phyloP scores from a whole-genome alignment of 2,329 filamentous ascomycete species.

The Penicillium sp. region DNA sequence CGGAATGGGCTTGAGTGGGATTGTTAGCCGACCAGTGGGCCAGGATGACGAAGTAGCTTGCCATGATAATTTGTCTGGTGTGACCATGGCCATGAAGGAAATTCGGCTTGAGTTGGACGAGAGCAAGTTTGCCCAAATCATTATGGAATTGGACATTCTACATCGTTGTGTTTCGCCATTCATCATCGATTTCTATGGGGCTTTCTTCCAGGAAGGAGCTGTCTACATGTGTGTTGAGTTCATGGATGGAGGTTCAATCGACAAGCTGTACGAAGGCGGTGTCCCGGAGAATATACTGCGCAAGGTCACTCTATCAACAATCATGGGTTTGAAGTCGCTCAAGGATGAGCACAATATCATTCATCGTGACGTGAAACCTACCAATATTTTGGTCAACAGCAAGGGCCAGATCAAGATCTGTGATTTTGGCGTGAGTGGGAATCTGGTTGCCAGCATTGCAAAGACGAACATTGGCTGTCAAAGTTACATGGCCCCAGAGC shows the following conservation, averaged over 20 bases:
- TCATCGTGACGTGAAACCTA: conserved; percentile 96
- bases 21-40: conserved; percentile 50
- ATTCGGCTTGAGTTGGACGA: conserved; percentile 95
- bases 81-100: conserved; percentile 99
- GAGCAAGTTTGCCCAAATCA: conserved; percentile 93
- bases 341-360: conserved; percentile 99
- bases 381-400: conserved; percentile 94
- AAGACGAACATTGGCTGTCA: conserved; percentile 99
- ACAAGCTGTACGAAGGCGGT: conserved; percentile 90
- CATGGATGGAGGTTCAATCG: conserved; percentile 98
- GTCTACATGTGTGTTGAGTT: conserved; percentile 99
- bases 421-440: conserved; percentile 96
- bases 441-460: conserved; percentile 94
- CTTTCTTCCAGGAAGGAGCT: conserved; percentile 97
- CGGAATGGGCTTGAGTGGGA: conserved; percentile 64
- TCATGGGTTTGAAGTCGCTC: conserved; percentile 86
- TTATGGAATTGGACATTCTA: conserved; percentile 95
- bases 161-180: conserved; percentile 94
- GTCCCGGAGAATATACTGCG: conserved; percentile 85
- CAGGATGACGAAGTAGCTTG: conserved; percentile 21
- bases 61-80: conserved; percentile 56
- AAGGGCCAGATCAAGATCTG: conserved; percentile 95
- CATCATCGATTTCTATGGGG: conserved; percentile 98
- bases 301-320: conserved; percentile 88
- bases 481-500: conserved; percentile 98